A percentile compares a stretch with the other conserved stretches of the same genome.
Conservation (phyloP, 106 monocot species). For the Acanthochlamys bracteata region DNA sequence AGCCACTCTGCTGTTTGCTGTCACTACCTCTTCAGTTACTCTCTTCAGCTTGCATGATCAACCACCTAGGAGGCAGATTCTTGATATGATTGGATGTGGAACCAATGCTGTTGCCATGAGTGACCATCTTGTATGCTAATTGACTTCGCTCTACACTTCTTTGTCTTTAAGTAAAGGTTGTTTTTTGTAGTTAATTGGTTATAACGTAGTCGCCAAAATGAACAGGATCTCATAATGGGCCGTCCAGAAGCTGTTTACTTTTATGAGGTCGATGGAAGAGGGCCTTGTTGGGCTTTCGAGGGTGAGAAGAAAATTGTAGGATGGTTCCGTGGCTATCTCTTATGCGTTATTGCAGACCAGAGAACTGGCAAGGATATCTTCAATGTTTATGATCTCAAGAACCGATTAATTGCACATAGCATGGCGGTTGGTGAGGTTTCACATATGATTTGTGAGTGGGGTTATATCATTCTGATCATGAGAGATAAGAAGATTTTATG, state of each 20-base stretch:
- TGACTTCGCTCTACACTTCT: not conserved
- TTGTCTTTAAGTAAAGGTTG: not conserved
- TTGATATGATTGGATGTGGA: constrained; percentile 86
- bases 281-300: constrained; percentile 98
- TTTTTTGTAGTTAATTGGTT: too few species aligned
- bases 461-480: constrained; percentile 81
- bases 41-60: constrained; percentile 75
- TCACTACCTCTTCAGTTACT: constrained; percentile 68
- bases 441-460: constrained; percentile 95
- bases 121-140: constrained; percentile 63
- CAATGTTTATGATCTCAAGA: constrained; percentile 94
- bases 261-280: constrained; percentile 88
- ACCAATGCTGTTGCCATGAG: constrained; percentile 76
- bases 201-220: too few species aligned
- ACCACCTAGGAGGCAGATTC: constrained; percentile 68
- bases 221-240: constrained; percentile 92
- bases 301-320: constrained; percentile 91
- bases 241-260: constrained; percentile 97
- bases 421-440: constrained; percentile 74
- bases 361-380: constrained; percentile 49
- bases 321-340: constrained; percentile 94
- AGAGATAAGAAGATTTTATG: constrained; percentile 62
- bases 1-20: constrained; percentile 78
- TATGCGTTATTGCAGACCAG: constrained; percentile 71
- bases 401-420: constrained; percentile 82